Evolutionary conservation across 106 monocot species (phyloP), one percentile per base, ranked within the genome.

Genomic region (Ottelia alismoides): DNA sequence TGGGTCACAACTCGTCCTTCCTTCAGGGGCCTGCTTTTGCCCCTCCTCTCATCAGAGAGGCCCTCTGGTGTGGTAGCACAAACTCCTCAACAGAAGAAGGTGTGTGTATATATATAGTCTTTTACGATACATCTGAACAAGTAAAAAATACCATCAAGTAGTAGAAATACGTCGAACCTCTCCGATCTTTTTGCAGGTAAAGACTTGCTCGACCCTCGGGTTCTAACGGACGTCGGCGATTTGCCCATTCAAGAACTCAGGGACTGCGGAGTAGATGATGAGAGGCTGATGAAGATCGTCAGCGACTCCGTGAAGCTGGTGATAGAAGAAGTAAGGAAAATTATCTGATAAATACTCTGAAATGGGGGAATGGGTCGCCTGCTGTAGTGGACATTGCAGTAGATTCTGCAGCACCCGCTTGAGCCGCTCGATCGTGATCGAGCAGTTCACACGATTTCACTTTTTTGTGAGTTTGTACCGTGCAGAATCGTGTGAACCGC

Each of bases 1-100:
- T 96, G 55, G 94, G 94, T 1, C 94, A 96, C 65, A 96, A 96
- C 66, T 96, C 94, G 27, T 96, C 94, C 27, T 96, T 96, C 65
- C 69, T 96, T 20, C 94, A 96, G 55, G 94, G 94, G 2, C 94
- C 88, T 70, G 94, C 94, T 65, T 96, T 96, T 82, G 94, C 94
- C 30, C 94, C 94, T 45, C 88, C 94, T 58, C 76, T 88, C 26
- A 96, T 96, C 60, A 78, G 88, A 64, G 94, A 96, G 50, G 94
- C 94, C 50, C 88, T 96, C 30, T 96, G 94, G 94, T 96, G 94
- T 60, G 94, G 85, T 27, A 96, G 94, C 71, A 96, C 94, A 25
- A 96, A 96, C 61, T 88, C 94, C 53, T 70, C 66, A 62, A 96
- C 88, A 5, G 94, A 96, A 77, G 81, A 96, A 82, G 94, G 88